Evolutionary conservation across 2,329 filamentous ascomycete species (phyloP).

Genomic region (Aureobasidium uvarum): DNA sequence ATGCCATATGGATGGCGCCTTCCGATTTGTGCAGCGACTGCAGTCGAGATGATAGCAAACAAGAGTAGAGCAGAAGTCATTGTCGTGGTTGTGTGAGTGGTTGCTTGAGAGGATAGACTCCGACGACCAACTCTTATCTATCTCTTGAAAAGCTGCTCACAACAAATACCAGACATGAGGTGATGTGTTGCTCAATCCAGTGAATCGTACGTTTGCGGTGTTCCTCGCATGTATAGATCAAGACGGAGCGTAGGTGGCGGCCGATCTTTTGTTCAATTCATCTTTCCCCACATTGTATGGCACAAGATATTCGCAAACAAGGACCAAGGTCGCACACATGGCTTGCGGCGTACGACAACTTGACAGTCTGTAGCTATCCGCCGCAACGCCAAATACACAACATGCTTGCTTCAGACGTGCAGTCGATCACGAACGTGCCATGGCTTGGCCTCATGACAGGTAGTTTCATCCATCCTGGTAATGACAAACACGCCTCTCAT

Average conservation of each 20-base stretch:
- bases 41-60: background rate
- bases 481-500: background rate
- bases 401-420: constrained; percentile 1
- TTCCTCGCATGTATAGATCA: constrained; percentile 1
- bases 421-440: constrained; percentile 1
- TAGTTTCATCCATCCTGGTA: background rate
- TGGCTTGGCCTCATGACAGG: background rate
- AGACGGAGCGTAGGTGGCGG: background rate
- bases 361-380: constrained; percentile 10
- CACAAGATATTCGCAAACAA: background rate
- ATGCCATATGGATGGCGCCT: constrained; percentile 11
- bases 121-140: background rate
- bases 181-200: background rate
- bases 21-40: background rate
- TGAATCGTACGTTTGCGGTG: background rate
- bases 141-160: background rate
- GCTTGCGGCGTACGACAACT: constrained; percentile 12
- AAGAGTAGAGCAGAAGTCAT: constrained; percentile 3
- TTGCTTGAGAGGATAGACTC: background rate
- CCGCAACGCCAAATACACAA: background rate
- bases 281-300: constrained; percentile 3
- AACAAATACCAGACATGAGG: background rate
- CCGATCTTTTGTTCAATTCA: background rate
- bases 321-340: background rate
- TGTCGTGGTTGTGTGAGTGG: background rate